Evolutionary conservation across 2,329 filamentous ascomycete genomes (phyloP).

Genomic region (Penicillium sp.): DNA sequence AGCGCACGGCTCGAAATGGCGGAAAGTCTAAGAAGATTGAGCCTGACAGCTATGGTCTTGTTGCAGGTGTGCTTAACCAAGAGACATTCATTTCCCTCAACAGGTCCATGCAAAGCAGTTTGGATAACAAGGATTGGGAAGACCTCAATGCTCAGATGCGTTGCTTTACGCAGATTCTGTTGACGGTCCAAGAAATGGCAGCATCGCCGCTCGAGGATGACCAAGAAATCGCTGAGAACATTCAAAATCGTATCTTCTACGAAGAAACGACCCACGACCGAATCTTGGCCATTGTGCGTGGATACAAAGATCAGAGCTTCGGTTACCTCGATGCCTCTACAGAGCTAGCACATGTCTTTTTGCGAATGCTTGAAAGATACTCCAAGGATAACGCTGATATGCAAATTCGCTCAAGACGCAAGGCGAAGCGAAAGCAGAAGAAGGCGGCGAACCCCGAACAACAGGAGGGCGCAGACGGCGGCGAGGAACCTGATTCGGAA

Average conservation of each 20-base stretch:
- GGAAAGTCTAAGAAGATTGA: constrained; percentile 56
- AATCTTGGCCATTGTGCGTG: constrained; percentile 71
- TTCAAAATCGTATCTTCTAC: constrained; percentile 95
- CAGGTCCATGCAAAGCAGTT: constrained; percentile 73
- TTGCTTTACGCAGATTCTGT: constrained; percentile 90
- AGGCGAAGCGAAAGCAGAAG: constrained; percentile 70
- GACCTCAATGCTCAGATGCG: constrained; percentile 86
- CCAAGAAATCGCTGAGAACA: constrained; percentile 96
- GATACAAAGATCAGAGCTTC: constrained; percentile 92
- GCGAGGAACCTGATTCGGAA: constrained; percentile 60
- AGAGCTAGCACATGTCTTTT: constrained; percentile 86
- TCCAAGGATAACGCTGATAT: constrained; percentile 93
- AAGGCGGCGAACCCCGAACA: constrained; percentile 41
- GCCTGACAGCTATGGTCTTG: constrained; percentile 76
- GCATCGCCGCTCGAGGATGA: constrained; percentile 85
- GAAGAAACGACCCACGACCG: constrained; percentile 92
- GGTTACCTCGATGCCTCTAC: constrained; percentile 91
- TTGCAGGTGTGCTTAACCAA: constrained; percentile 88
- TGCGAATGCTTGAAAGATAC: constrained; percentile 88
- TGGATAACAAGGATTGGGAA: constrained; percentile 83
- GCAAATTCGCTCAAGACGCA: constrained; percentile 81
- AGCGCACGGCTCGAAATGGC: constrained; percentile 49
- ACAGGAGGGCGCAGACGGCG: constrained; percentile 58
- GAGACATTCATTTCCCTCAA: constrained; percentile 92
- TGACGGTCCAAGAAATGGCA: constrained; percentile 91